Evolutionary conservation across 176 grass and related monocot species (phyloP).

Genomic region (Phoenix roebelenii): DNA sequence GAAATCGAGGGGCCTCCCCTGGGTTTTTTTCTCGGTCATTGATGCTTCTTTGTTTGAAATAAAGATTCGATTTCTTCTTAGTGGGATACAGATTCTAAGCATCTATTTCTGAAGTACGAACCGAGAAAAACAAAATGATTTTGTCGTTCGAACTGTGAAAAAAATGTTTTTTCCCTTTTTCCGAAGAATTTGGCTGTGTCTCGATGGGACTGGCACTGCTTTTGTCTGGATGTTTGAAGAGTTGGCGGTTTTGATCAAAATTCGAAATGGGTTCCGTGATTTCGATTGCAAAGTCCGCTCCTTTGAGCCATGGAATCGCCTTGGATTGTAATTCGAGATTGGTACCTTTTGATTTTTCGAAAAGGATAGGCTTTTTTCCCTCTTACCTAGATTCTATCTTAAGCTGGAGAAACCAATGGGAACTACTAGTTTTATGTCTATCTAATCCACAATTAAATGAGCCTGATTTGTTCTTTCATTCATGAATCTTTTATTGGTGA

Average conservation of each 20-base stretch:
- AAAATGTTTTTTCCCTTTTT: too few species aligned
- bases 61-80: too few species aligned
- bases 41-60: background rate
- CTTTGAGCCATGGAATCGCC: constrained; percentile 20
- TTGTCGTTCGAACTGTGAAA: too few species aligned
- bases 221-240: constrained; percentile 19
- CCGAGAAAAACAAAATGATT: too few species aligned
- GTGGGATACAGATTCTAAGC: too few species aligned
- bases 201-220: background rate
- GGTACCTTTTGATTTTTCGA: constrained; percentile 29
- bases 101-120: too few species aligned
- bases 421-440: too few species aligned
- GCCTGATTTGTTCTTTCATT: constrained; percentile 13
- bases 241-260: constrained; percentile 32
- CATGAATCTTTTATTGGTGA: constrained; percentile 24
- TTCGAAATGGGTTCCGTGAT: constrained; percentile 33
- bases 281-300: constrained; percentile 27
- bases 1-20: constrained; percentile 29
- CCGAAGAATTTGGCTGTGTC: too few species aligned
- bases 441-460: too few species aligned
- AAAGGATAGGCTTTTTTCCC: constrained; percentile 25
- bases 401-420: too few species aligned
- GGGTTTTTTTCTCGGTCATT: background rate
- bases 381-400: constrained; percentile 21
- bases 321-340: constrained; percentile 26